Base-by-base conservation (phyloP, 202 grass and related monocot genomes). In the Brachypodium distachyon region DNA sequence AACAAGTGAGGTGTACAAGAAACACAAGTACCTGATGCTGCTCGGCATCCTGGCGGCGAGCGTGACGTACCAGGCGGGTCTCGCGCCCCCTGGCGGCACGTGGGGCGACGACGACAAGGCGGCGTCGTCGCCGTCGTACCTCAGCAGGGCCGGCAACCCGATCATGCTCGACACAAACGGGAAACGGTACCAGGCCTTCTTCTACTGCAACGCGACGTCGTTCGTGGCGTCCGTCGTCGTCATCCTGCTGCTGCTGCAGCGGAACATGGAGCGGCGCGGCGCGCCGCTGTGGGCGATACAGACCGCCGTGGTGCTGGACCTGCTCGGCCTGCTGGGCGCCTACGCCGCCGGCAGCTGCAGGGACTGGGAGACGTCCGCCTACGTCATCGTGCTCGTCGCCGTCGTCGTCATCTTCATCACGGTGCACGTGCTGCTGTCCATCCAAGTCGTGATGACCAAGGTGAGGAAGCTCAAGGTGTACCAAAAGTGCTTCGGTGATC, bases 201-300 rank as follows among this genome's bases (percentile, higher is more conserved):
- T 88, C 22, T 27, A 69, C 50, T 84, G 67, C 50, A 88, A 88
- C 41, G 76, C 81, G 4, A 75, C 72, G 9, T 77, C 81, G 26
- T 84, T 84, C 61, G 59, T 84, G 26, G 47, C 68, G 22, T 87
- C 86, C 23, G 13, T 89, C 14, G 86, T 84, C 4, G 74, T 84
- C 43, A 84, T 89, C 50, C 50, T 84, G 40, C 28, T 84, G 62
- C 81, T 89, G 4, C 72, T 89, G 71, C 74, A 49, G 50, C 43
- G 42, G 18, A 72, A 64, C 2, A 25, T 84, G 62, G 48, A 63
- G 61, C 9, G 4, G 12, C 26, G 51, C 33, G 33, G n/a, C 4
- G 17, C n/a, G 19, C 67, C 53, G 8, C 42, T 89, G 27, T 39
- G 25, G 52, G 67, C 79, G 42, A 64, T 89, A 70, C 43, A 84